These are phyloP conservation scores for Symbiotaphrina buchneri DNA, from an alignment of 495 filamentous ascomycete genomes.

Conservation along the genomic window DNA sequence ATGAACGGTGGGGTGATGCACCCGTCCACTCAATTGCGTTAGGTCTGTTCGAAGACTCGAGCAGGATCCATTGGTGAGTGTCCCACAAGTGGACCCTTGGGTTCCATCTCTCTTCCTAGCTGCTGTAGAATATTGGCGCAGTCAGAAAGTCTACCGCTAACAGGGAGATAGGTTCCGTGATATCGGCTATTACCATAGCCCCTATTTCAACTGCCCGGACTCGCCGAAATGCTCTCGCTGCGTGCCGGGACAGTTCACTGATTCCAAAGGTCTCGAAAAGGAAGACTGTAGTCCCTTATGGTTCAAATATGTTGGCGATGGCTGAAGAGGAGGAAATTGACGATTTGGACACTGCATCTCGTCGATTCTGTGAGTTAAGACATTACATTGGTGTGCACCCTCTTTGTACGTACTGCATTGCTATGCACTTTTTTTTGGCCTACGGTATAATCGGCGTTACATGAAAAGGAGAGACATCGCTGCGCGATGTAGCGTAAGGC, in stretches of 20 bases:
- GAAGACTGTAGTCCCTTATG: slow-evolving; percentile 94
- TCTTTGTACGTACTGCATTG: too few relatives aligned
- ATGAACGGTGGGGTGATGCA: slow-evolving; percentile 39
- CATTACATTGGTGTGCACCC: too few relatives aligned
- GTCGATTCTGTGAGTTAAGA: too few relatives aligned
- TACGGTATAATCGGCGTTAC: too few relatives aligned
- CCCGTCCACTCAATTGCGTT: slow-evolving; percentile 35
- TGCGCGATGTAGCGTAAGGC: too few relatives aligned
- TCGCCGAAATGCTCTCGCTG: slow-evolving; percentile 87
- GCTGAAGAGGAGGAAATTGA: too few relatives aligned
- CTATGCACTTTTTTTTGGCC: too few relatives aligned
- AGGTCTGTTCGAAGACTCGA: slow-evolving; percentile 40
- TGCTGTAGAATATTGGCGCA: too few relatives aligned
- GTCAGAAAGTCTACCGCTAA: slow-evolving; percentile 15
- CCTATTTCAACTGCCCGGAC: slow-evolving; percentile 96
- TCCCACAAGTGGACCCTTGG: too few relatives aligned
- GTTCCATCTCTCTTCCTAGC: too few relatives aligned
- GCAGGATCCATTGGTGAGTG: slow-evolving; percentile 96
- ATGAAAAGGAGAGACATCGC: too few relatives aligned
- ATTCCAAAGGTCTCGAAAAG: slow-evolving; percentile 61
- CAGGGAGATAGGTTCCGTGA: slow-evolving; percentile 24
- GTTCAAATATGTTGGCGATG: slow-evolving; percentile 83
- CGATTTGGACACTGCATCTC: too few relatives aligned
- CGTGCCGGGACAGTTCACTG: slow-evolving; percentile 61
- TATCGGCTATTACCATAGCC: slow-evolving; percentile 42